A percentile compares a stretch with the other conserved stretches of the same genome.
These are phyloP conservation scores for Candida jianshihensis DNA, from an alignment of 805 yeast genomes.

Conservation along the genomic window DNA sequence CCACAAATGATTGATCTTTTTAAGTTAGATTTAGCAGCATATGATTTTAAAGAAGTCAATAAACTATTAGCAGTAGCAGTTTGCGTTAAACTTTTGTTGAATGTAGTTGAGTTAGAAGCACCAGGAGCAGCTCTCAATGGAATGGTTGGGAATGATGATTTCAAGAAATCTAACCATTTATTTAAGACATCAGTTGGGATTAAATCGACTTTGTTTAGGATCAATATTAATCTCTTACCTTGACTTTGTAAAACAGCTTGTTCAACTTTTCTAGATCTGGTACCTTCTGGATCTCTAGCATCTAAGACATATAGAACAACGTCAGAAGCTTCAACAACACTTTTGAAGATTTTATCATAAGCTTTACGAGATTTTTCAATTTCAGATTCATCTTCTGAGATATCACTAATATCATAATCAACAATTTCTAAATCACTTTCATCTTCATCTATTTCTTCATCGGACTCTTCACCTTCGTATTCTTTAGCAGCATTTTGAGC, in stretches of 20 bases:
- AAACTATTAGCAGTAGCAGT: constrained; percentile 66
- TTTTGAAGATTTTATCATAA: constrained; percentile 87
- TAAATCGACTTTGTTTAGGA: constrained; percentile 88
- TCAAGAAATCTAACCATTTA: constrained; percentile 76
- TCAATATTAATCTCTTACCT: constrained; percentile 76
- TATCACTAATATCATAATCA: constrained; percentile 42
- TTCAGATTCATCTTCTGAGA: constrained; percentile 39
- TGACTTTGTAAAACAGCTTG: constrained; percentile 77
- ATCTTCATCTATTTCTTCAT: constrained; percentile 36
- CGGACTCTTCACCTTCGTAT: constrained; percentile 49
- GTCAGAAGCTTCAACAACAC: constrained; percentile 89
- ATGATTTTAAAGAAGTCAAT: constrained; percentile 76
- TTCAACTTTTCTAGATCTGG: constrained; percentile 88
- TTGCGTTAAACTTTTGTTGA: constrained; percentile 68
- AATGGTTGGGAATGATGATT: constrained; percentile 82
- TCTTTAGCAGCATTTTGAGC: constrained; percentile 85
- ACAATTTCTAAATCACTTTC: constrained; percentile 39
- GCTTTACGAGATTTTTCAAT: constrained; percentile 79
- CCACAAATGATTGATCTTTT: constrained; percentile 91
- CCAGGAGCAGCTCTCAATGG: constrained; percentile 80
- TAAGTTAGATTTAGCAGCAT: constrained; percentile 74
- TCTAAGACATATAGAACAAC: constrained; percentile 90
- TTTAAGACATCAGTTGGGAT: constrained; percentile 80
- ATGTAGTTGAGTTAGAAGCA: constrained; percentile 60
- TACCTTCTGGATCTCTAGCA: constrained; percentile 95